Evolutionary conservation across 148 eudicot genomes (phyloP).

Genomic region (Dysphania ambrosioides): DNA sequence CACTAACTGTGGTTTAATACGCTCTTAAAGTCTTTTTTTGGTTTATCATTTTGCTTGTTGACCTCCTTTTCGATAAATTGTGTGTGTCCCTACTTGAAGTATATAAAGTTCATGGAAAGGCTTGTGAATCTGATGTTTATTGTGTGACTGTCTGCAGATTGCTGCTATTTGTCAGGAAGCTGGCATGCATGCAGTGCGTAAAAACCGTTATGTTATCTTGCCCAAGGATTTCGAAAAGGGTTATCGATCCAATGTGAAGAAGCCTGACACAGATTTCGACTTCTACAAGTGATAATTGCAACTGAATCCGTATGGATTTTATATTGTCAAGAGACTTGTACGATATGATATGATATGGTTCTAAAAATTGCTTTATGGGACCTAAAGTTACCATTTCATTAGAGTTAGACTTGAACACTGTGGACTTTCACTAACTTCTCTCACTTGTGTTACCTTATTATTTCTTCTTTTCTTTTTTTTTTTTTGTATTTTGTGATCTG

Average conservation of each 20-base stretch:
- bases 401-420: not conserved
- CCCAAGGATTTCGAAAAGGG: constrained; percentile 94
- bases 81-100: too few relatives aligned
- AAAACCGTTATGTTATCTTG: constrained; percentile 77
- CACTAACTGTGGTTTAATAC: too few relatives aligned
- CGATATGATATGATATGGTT: not conserved
- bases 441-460: not conserved
- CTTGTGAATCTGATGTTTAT: not conserved
- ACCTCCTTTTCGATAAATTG: too few relatives aligned
- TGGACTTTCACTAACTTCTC: not conserved
- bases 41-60: too few relatives aligned
- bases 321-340: constrained; percentile 5
- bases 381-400: not conserved
- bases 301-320: constrained; percentile 8
- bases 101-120: not conserved
- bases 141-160: constrained; percentile 39
- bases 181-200: constrained; percentile 79
- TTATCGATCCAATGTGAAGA: constrained; percentile 81
- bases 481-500: not conserved
- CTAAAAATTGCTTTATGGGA: not conserved
- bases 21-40: too few relatives aligned
- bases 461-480: too few relatives aligned
- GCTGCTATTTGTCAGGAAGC: constrained; percentile 80
- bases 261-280: constrained; percentile 91
- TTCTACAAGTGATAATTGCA: constrained; percentile 63